These are phyloP conservation scores for Coniferiporia sulphurascens DNA, from an alignment of 1,284 basidiomycete genomes.

Conservation along the genomic window DNA sequence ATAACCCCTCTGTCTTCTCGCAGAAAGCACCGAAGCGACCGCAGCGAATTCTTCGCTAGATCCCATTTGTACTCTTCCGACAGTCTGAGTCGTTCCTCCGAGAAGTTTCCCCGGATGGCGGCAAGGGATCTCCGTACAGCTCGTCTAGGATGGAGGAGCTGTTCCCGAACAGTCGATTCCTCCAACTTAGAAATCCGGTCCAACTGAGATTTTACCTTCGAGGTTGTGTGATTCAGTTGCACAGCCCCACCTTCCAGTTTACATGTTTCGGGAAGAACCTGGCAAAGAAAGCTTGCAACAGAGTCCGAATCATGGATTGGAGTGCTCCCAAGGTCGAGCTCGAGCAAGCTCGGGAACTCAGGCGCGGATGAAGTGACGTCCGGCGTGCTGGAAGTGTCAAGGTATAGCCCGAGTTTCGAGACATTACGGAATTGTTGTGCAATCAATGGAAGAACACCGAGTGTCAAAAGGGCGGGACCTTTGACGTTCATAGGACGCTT, in stretches of 20 bases:
- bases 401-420: not conserved
- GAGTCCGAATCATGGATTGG: not conserved
- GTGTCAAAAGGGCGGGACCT: not conserved
- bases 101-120: not conserved
- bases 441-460: not conserved
- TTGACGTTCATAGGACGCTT: not conserved
- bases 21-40: not conserved
- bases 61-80: not conserved
- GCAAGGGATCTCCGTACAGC: not conserved
- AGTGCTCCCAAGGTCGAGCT: not conserved
- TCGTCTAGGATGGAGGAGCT: not conserved
- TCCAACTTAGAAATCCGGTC: not conserved
- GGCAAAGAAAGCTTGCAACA: not conserved
- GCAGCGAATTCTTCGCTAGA: not conserved
- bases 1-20: not conserved
- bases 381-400: not conserved
- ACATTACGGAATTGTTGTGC: not conserved
- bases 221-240: not conserved
- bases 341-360: not conserved
- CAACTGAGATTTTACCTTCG: not conserved
- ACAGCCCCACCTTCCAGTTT: not conserved
- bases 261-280: not conserved
- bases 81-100: not conserved
- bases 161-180: not conserved
- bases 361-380: not conserved